Evolutionary conservation across 2,329 filamentous ascomycete genomes (phyloP).

Genomic region (Alternaria brassicae): DNA sequence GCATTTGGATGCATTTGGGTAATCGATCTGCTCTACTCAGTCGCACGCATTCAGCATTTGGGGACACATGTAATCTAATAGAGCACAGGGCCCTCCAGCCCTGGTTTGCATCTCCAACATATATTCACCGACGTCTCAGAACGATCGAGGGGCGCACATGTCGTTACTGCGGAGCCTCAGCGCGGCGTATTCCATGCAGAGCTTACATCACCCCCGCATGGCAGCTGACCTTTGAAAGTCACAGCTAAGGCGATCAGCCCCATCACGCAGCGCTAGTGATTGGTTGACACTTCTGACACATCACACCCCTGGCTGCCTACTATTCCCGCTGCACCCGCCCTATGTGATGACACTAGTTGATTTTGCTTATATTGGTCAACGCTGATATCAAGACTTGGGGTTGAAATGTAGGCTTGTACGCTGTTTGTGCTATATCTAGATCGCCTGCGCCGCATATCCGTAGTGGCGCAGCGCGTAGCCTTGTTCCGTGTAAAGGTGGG

Average conservation of each 20-base stretch:
- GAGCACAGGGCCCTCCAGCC: constrained; percentile 4
- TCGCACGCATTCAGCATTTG: constrained; percentile 16
- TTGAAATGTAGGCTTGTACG: constrained; percentile 1
- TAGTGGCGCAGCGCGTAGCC: constrained; percentile 26
- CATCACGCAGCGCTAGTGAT: constrained; percentile 1
- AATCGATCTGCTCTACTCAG: constrained; percentile 2
- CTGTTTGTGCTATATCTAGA: constrained; percentile 3
- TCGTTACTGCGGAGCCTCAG: constrained; percentile 24
- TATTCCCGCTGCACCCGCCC: constrained; percentile 1
- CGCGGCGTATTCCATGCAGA: constrained; percentile 10
- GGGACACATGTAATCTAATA: constrained; percentile 19
- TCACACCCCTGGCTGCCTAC: constrained; percentile 2
- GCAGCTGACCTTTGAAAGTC: constrained; percentile 23
- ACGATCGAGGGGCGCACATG: constrained; percentile 10
- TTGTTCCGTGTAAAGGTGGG: constrained; percentile 8
- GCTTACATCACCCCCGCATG: constrained; percentile 22
- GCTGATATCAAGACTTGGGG: neutral
- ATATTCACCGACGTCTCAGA: constrained; percentile 4
- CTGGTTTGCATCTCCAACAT: constrained; percentile 4
- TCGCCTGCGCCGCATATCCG: constrained; percentile 29
- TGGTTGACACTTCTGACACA: constrained; percentile 1
- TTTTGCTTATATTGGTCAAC: neutral
- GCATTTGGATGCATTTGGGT: constrained; percentile 1
- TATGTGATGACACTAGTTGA: neutral
- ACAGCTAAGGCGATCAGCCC: constrained; percentile 18